Percentiles rank a stretch among this genome's conserved stretches.
phyloP scores from a whole-genome alignment of 352 stramenopile species.

The Thalassiosira sp. region DNA sequence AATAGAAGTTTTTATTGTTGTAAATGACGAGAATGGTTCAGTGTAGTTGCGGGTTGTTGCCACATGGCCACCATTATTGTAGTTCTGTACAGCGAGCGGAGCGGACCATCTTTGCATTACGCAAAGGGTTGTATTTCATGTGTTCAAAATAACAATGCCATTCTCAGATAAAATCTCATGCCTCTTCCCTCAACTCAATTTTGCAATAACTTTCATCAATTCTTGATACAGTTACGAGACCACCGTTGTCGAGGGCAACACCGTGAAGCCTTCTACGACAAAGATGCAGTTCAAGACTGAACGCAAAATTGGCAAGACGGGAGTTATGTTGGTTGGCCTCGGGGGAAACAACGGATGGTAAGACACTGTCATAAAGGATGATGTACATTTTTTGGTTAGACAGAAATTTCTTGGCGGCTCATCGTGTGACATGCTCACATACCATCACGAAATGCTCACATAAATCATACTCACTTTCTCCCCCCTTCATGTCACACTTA shows the following conservation, averaged over 20 bases:
- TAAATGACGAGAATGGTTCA: not conserved
- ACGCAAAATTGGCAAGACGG: slow-evolving; percentile 90
- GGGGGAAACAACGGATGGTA: slow-evolving; percentile 97
- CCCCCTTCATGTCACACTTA: slow-evolving; percentile 32
- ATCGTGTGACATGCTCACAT: too few relatives aligned
- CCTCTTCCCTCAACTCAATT: too few relatives aligned
- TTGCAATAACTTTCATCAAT: slow-evolving; percentile 16
- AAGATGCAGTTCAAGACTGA: slow-evolving; percentile 97
- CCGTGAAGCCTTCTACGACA: slow-evolving; percentile 88
- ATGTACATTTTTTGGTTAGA: not conserved
- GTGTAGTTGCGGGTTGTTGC: too few relatives aligned
- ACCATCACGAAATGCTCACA: too few relatives aligned
- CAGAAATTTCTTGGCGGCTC: too few relatives aligned
- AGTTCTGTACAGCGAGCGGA: too few relatives aligned
- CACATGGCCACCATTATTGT: too few relatives aligned
- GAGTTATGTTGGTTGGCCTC: slow-evolving; percentile 97
- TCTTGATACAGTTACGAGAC: slow-evolving; percentile 80
- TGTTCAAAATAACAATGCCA: too few relatives aligned
- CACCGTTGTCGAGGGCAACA: slow-evolving; percentile 86
- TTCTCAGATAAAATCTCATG: too few relatives aligned
- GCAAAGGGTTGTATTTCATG: too few relatives aligned
- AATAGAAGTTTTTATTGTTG: not conserved
- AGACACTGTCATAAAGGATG: slow-evolving; percentile 8
- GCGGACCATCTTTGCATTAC: too few relatives aligned
- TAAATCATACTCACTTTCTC: not conserved